phyloP scores from a whole-genome alignment of 2,329 filamentous ascomycete species.

The Plectosphaerella cucumerina region DNA sequence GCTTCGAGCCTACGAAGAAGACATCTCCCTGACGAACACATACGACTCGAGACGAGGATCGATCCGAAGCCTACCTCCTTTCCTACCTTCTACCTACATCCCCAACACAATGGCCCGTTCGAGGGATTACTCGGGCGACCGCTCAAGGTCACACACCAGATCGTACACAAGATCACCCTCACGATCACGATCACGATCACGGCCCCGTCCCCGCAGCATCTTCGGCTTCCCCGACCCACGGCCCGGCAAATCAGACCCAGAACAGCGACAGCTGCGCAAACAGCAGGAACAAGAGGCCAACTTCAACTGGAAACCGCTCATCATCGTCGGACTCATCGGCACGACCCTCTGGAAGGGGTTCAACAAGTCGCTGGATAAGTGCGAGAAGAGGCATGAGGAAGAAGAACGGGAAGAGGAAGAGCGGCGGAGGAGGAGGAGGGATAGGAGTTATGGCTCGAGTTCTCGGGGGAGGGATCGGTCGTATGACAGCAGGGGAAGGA shows the following conservation, averaged over 20 bases:
- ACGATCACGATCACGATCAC: no score
- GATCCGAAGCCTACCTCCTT: no score
- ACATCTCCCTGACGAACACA: no score
- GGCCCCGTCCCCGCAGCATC: neutral
- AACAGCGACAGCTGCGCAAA: constrained; percentile 30
- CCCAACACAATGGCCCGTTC: no score
- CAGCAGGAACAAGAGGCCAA: constrained; percentile 32
- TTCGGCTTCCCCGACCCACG: constrained; percentile 17
- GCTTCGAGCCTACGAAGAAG: no score
- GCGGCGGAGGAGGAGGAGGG: constrained; percentile 1
- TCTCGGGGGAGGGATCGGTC: neutral
- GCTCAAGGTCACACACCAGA: no score
- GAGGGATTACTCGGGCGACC: no score
- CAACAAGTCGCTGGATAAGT: constrained; percentile 31
- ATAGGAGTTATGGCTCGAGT: neutral
- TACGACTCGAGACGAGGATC: no score
- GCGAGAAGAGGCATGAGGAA: constrained; percentile 11
- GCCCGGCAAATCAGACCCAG: constrained; percentile 32
- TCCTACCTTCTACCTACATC: no score
- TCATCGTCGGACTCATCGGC: constrained; percentile 32
- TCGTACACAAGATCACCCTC: no score
- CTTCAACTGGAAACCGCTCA: constrained; percentile 36
- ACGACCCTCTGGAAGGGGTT: constrained; percentile 32
- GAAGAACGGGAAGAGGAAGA: constrained; percentile 7
- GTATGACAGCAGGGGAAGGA: neutral